phyloP scores from a whole-genome alignment of 805 yeast genomes.

The Hemisphaericaspora nanyangensis region DNA sequence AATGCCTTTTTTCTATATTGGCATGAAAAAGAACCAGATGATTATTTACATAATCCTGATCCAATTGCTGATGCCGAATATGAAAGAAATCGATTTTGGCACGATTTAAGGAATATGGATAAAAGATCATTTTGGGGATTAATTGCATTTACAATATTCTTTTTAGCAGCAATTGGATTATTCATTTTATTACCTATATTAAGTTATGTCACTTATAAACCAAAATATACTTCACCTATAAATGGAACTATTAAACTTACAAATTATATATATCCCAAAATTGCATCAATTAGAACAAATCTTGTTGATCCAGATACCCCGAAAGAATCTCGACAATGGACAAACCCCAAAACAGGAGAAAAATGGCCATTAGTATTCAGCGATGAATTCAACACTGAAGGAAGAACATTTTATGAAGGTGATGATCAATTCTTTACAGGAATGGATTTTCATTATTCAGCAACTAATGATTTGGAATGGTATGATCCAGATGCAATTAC shows the following conservation, averaged over 20 bases:
- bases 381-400: constrained; percentile 87
- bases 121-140: constrained; percentile 57
- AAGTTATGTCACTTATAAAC: constrained; percentile 43
- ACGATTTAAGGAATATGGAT: constrained; percentile 67
- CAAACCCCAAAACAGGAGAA: constrained; percentile 59
- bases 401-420: constrained; percentile 84
- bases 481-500: constrained; percentile 87
- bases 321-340: constrained; percentile 27
- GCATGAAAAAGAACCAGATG: constrained; percentile 94
- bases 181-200: constrained; percentile 79
- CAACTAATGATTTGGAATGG: constrained; percentile 92
- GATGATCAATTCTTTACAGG: constrained; percentile 93
- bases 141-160: constrained; percentile 52
- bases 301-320: constrained; percentile 76
- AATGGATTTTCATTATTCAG: constrained; percentile 77
- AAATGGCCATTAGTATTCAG: constrained; percentile 77
- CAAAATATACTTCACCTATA: background rate
- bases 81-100: constrained; percentile 62
- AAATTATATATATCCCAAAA: constrained; percentile 51
- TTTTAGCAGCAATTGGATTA: constrained; percentile 57
- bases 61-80: constrained; percentile 87
- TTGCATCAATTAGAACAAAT: constrained; percentile 55
- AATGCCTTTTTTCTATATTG: constrained; percentile 82
- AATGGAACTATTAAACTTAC: constrained; percentile 31
- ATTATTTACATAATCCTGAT: constrained; percentile 92